Evolutionary conservation across 345 rosid species (phyloP), one percentile per base, ranked within the genome.

Genomic region (Sisymbrium altissimum): DNA sequence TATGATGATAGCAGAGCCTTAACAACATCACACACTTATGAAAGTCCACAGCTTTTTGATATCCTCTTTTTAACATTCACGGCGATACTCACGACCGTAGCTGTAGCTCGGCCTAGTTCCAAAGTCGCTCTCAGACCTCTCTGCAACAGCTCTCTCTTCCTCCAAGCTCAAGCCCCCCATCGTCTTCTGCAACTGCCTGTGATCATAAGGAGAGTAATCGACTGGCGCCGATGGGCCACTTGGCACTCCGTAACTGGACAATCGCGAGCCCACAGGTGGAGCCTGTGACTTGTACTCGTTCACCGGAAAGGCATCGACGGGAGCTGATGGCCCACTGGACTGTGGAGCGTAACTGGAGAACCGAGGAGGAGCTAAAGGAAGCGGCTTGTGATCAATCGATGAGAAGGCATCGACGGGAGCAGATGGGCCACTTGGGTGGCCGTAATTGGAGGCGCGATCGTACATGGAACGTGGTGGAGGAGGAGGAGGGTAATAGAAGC

Each of bases 201-300:
- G 85, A 71, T 83, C 81, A 71, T 65, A 79, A 17, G 81, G 80
- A 27, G 88, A 76, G 76, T 78, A 81, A 78, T 86, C 90, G 1
- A 84, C 85, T 0, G 90, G 90, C 41, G 88, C 86, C 0, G 88
- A 84, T 4, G 88, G 88, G 1, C 81, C 84, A 62, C 78, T 70
- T 6, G 84, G 85, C 39, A 48, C 71, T 4, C 82, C 79, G 19
- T 81, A 81, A 49, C 83, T 64, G 2, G 84, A 63, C 61, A 76
- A 76, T 12, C 71, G 63, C 3, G 76, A 71, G 3, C 74, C 70
- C 19, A 12, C 38, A 9, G 69, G 80, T 1, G 76, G 79, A 27
- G 73, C 58, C 30, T 76, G 79, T 3, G 80, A 82, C 86, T 75
- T 86, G 70, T 72, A 76, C 33, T 86, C 89, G 12, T 81, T 70